Evolutionary conservation across 2,329 filamentous ascomycete species (phyloP), one percentile per base, ranked within the genome.

Genomic region (Clonostachys byssicola): DNA sequence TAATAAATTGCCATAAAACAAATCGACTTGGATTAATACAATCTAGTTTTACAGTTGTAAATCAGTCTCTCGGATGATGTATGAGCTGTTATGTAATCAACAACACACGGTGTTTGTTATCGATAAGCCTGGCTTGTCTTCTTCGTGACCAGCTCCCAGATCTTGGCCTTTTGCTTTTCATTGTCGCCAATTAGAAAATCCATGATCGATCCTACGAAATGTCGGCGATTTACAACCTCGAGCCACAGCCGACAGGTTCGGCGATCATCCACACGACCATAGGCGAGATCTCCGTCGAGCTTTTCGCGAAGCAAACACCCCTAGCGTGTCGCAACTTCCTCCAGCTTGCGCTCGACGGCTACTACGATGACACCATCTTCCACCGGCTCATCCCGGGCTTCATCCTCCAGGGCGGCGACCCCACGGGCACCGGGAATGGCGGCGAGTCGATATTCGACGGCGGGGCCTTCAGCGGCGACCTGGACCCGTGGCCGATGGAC

Each of bases 231-330:
- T 97, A 97, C 70, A 95, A 95, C 59, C 89, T 95, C 60, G 92
- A 96, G 68, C 92, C 94, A 45, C 90, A 92, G 61, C 90, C 94
- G 42, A 96, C 92, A 49, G 94, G 88, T 18, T 96, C 94, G 54
- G 90, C 89, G 48, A 85, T 96, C 55, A 77, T 99, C 40, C 86
- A 95, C 67, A 99, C 94, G 10, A 95, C 89, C 7, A 76, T 86
- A 42, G 94, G 94, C 66, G 92, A 96, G 60, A 79, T 99, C 49
- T 85, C 88, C 36, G 80, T 99, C 67, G 90, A 96, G 67, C 84
- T 99, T 48, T 99, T 96, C 74, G 92, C 92, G 16, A 94, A 94
- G 62, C 94, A 99, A 68, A 88, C 89, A 1, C 94, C 94, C 9
- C 77, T 96, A 52, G 88, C 94, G 23, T 91, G 86, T 62, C 90